A percentile compares a stretch with the other conserved stretches of the same genome.
These are phyloP conservation scores for Salix suchowensis DNA, from an alignment of 345 rosid species.

Conservation along the genomic window DNA sequence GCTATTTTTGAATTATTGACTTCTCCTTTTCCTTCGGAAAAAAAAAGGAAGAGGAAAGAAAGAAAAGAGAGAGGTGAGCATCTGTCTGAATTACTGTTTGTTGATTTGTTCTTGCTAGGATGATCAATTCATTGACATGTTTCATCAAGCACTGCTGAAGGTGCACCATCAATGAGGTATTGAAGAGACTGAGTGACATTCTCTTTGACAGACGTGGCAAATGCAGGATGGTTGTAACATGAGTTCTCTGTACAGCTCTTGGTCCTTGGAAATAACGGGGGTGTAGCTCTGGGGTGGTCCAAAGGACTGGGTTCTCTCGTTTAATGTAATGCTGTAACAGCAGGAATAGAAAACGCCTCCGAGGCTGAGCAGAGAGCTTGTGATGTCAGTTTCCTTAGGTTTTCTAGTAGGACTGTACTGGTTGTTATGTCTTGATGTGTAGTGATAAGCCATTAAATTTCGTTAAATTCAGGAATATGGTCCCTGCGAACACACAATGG, in stretches of 20 bases:
- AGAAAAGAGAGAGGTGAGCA: neutral
- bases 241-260: slow-evolving; percentile 29
- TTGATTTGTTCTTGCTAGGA: slow-evolving; percentile 37
- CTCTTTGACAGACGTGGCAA: slow-evolving; percentile 3
- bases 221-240: slow-evolving; percentile 19
- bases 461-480: too few relatives aligned
- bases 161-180: slow-evolving; percentile 42
- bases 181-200: neutral
- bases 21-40: neutral
- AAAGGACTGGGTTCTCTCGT: neutral
- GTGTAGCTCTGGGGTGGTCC: neutral
- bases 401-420: neutral
- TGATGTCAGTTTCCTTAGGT: slow-evolving; percentile 1
- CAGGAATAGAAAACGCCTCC: slow-evolving; percentile 6
- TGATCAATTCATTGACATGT: slow-evolving; percentile 60
- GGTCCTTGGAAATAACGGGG: slow-evolving; percentile 12
- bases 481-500: too few relatives aligned
- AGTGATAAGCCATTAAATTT: neutral
- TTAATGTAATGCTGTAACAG: slow-evolving; percentile 4
- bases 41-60: neutral
- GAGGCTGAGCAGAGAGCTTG: neutral
- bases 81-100: neutral
- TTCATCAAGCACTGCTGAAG: slow-evolving; percentile 50
- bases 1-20: neutral
- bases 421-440: slow-evolving; percentile 5